These are phyloP conservation scores for Tagetes patula DNA, from an alignment of 129 eudicot genomes.

Conservation along the genomic window DNA sequence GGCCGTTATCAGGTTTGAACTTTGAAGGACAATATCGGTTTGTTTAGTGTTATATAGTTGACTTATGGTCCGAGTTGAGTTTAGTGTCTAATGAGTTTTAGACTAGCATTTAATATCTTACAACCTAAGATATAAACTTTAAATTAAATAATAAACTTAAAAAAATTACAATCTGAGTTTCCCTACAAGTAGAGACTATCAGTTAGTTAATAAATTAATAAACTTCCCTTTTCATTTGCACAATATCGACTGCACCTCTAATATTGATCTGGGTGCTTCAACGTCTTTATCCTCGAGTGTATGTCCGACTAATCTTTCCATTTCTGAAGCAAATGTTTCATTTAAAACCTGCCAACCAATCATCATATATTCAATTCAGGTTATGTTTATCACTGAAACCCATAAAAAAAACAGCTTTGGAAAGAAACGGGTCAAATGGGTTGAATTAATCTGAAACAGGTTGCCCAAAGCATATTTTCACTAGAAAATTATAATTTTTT, in stretches of 20 bases:
- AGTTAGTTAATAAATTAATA: background rate
- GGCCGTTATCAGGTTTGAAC: no score
- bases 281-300: conserved; percentile 56
- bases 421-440: background rate
- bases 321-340: conserved; percentile 65
- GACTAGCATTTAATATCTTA: background rate
- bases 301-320: conserved; percentile 60
- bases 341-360: conserved; percentile 56
- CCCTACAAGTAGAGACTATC: conserved; percentile 33
- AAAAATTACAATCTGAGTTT: background rate
- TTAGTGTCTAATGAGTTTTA: background rate
- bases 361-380: background rate
- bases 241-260: conserved; percentile 67
- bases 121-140: conserved; percentile 1
- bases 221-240: conserved; percentile 46
- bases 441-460: background rate
- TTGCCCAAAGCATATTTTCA: background rate
- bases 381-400: background rate
- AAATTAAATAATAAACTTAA: background rate
- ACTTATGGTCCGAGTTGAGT: background rate
- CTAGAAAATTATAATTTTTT: background rate
- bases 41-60: no score
- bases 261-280: conserved; percentile 62
- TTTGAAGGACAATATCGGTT: no score
- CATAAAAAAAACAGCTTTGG: background rate